These are phyloP conservation scores for Lasiodiplodia sp. DNA, from an alignment of 2,329 filamentous ascomycete genomes.

Conservation along the genomic window DNA sequence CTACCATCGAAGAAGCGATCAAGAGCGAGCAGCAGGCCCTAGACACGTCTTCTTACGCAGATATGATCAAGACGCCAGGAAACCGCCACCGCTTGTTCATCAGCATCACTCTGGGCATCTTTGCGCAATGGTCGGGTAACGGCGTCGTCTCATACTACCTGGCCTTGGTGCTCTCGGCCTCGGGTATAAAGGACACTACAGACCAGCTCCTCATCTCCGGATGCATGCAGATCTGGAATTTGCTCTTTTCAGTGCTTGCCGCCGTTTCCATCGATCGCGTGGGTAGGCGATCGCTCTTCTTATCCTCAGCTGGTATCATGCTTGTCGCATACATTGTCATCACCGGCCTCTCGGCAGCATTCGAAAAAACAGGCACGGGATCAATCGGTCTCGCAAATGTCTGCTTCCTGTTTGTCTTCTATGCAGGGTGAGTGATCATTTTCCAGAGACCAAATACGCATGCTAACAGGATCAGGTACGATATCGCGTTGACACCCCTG, in stretches of 20 bases:
- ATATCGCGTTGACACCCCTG: conserved; percentile 42
- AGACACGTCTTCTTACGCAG: conserved; percentile 52
- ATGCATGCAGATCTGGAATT: conserved; percentile 67
- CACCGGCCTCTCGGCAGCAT: conserved; percentile 26
- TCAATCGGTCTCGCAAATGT: conserved; percentile 41
- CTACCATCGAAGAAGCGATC: conserved; percentile 60
- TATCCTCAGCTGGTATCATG: conserved; percentile 50
- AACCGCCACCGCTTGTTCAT: conserved; percentile 64
- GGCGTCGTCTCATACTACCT: conserved; percentile 55
- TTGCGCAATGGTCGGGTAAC: conserved; percentile 66
- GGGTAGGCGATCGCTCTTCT: conserved; percentile 45
- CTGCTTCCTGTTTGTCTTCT: conserved; percentile 39
- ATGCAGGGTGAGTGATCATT: conserved; percentile 30
- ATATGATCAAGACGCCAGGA: conserved; percentile 57
- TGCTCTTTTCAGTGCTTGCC: conserved; percentile 60
- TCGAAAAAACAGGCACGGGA: conserved; percentile 4
- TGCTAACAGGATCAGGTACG: conserved; percentile 29
- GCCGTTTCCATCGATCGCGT: conserved; percentile 46
- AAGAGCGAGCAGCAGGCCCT: conserved; percentile 57
- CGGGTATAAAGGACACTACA: conserved; percentile 44
- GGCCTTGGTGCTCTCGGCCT: conserved; percentile 41
- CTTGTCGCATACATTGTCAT: conserved; percentile 46
- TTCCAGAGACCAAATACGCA: neutral
- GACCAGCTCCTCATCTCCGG: conserved; percentile 53
- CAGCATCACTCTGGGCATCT: conserved; percentile 60